A percentile compares a stretch with the other conserved stretches of the same genome.
phyloP scores from a whole-genome alignment of 2,329 filamentous ascomycete species.

The Aureobasidium sp. region DNA sequence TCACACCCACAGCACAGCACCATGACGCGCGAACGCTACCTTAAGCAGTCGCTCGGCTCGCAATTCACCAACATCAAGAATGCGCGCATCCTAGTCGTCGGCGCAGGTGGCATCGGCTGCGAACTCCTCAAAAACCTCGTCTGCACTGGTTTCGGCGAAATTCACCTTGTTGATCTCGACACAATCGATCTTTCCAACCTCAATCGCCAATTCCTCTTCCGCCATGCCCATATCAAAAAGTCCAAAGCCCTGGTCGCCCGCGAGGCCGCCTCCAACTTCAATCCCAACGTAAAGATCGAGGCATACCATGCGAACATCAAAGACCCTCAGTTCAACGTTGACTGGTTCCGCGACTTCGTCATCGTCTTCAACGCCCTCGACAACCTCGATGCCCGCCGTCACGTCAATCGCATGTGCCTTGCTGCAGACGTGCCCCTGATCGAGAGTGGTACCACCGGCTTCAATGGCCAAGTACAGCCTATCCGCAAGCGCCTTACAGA shows the following conservation, averaged over 20 bases:
- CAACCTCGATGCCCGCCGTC: constrained; percentile 85
- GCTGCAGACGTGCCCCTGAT: constrained; percentile 84
- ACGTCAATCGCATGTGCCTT: constrained; percentile 97
- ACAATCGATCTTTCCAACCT: constrained; percentile 97
- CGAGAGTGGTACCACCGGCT: constrained; percentile 94
- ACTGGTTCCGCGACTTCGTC: constrained; percentile 77
- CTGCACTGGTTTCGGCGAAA: constrained; percentile 82
- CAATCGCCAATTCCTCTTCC: constrained; percentile 94
- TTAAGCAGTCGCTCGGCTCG: constrained; percentile 61
- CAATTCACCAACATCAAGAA: constrained; percentile 62
- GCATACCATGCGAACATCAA: constrained; percentile 96
- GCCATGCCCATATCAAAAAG: constrained; percentile 96
- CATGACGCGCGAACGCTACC: constrained; percentile 43
- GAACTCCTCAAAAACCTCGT: constrained; percentile 96
- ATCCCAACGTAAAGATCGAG: constrained; percentile 76
- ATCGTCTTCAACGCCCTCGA: constrained; percentile 96
- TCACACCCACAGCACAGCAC: constrained; percentile 17
- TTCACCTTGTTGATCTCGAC: constrained; percentile 93
- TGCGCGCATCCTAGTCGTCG: constrained; percentile 83
- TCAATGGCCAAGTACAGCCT: constrained; percentile 94
- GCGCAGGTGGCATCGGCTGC: constrained; percentile 94
- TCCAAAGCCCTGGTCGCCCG: constrained; percentile 90
- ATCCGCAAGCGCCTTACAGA: constrained; percentile 82
- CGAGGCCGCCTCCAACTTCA: constrained; percentile 84
- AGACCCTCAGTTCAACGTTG: constrained; percentile 73